Conservation (phyloP, 2,329 filamentous ascomycete genomes). For the Pseudocercospora eumusae region DNA sequence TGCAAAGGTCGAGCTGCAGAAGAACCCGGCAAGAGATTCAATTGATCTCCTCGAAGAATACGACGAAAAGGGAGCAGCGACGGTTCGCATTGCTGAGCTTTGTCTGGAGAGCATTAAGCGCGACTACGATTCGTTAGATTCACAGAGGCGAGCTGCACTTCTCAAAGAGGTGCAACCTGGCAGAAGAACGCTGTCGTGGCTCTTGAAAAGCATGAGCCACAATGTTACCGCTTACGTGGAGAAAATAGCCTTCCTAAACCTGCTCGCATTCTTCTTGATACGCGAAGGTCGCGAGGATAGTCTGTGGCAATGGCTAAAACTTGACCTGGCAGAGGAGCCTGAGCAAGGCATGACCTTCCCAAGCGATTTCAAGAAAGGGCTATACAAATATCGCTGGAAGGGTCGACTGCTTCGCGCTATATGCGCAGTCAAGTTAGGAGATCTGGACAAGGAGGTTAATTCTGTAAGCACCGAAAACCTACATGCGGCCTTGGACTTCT, state of each 20-base stretch:
- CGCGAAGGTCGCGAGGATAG: conserved; percentile 34
- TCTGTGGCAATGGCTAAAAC: conserved; percentile 37
- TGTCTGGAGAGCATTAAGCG: conserved; percentile 42
- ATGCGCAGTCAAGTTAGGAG: conserved; percentile 13
- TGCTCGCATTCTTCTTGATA: conserved; percentile 32
- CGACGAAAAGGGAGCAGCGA: conserved; percentile 43
- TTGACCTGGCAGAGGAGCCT: conserved; percentile 24
- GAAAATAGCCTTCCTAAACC: conserved; percentile 26
- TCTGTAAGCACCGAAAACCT: neutral
- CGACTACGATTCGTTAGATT: conserved; percentile 23
- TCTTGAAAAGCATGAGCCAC: conserved; percentile 29
- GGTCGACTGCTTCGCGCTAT: conserved; percentile 26
- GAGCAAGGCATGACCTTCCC: neutral
- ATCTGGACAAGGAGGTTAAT: neutral
- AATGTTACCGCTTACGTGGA: conserved; percentile 27
- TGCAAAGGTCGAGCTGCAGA: conserved; percentile 34
- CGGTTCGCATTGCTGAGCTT: conserved; percentile 42
- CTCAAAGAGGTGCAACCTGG: conserved; percentile 31
- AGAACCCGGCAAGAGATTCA: conserved; percentile 40
- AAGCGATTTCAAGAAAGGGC: neutral
- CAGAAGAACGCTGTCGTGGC: conserved; percentile 35
- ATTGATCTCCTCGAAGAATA: conserved; percentile 46
- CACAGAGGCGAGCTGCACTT: conserved; percentile 20
- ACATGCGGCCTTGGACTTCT: conserved; percentile 23
- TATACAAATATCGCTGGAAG: conserved; percentile 29